Evolutionary conservation across 1,139 yeast genomes (phyloP).

Genomic region (Yamadazyma aaseri): DNA sequence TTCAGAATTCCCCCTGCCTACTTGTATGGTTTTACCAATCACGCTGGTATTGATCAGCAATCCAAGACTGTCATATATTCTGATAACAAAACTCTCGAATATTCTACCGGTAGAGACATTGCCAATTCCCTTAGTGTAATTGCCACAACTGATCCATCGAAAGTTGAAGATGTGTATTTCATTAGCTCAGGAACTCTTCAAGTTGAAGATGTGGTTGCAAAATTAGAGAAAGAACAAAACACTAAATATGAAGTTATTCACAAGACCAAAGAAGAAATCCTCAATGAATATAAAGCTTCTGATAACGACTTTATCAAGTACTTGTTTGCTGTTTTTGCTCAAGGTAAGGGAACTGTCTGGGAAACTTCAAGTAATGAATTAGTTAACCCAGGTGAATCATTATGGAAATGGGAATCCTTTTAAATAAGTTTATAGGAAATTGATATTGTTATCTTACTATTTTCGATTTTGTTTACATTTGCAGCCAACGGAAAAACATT

Average conservation of each 20-base stretch:
- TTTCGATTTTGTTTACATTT: too few relatives aligned
- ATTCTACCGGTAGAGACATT: constrained; percentile 43
- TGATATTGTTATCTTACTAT: too few relatives aligned
- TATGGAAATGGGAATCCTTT: constrained; percentile 49
- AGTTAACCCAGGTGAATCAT: constrained; percentile 51
- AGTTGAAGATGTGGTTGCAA: constrained; percentile 35
- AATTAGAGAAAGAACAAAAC: constrained; percentile 42
- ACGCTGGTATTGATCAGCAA: constrained; percentile 37
- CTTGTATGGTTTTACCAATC: constrained; percentile 32
- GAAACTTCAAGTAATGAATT: constrained; percentile 34
- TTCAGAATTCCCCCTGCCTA: constrained; percentile 44
- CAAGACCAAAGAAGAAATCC: constrained; percentile 24
- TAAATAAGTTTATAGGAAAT: too few relatives aligned
- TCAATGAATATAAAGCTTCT: constrained; percentile 2
- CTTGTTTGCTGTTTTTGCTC: constrained; percentile 23
- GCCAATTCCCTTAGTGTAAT: constrained; percentile 45
- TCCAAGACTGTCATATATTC: constrained; percentile 42
- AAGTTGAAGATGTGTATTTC: constrained; percentile 46
- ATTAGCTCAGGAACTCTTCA: constrained; percentile 43
- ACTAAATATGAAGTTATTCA: constrained; percentile 26
- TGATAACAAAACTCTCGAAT: constrained; percentile 32
- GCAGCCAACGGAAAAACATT: too few relatives aligned
- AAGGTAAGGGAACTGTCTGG: constrained; percentile 39
- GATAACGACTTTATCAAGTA: constrained; percentile 21
- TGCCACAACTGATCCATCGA: constrained; percentile 35